Conservation (phyloP, 305 asterid species). For the Euphrasia arctica region DNA sequence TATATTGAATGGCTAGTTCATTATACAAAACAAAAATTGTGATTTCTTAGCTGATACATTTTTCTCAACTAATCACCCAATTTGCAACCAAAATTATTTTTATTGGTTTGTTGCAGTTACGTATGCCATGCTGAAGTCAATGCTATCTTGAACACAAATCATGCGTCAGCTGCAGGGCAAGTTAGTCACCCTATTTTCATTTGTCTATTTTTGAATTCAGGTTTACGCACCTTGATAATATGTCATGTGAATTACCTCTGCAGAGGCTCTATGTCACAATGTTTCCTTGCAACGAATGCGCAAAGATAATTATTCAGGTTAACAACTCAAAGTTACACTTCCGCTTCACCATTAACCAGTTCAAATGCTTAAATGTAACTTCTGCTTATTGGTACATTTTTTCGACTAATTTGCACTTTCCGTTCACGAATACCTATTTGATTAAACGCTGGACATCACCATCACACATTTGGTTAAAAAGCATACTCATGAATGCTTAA, state of each 20-base stretch:
- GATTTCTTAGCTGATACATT: background rate
- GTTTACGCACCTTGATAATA: conserved; percentile 22
- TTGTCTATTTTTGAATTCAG: conserved; percentile 20
- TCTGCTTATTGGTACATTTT: conserved; percentile 5
- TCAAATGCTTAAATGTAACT: conserved; percentile 4
- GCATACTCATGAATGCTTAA: conserved; percentile 4
- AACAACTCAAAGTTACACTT: conserved; percentile 5
- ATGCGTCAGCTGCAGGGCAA: conserved; percentile 95
- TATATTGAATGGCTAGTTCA: background rate
- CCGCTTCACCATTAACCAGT: background rate
- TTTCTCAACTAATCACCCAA: conserved; percentile 11
- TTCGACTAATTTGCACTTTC: background rate
- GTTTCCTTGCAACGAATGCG: conserved; percentile 97
- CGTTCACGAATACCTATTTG: conserved; percentile 1
- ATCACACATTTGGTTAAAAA: background rate
- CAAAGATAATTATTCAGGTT: conserved; percentile 92
- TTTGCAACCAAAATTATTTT: conserved; percentile 6
- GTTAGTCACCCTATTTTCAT: conserved; percentile 38
- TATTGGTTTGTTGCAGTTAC: conserved; percentile 44
- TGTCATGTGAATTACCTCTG: conserved; percentile 28
- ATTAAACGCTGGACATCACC: background rate
- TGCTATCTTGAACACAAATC: conserved; percentile 89
- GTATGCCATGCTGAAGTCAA: conserved; percentile 98
- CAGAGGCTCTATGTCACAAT: conserved; percentile 93
- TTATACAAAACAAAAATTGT: background rate